phyloP scores from a whole-genome alignment of 2,329 filamentous ascomycete species.

The Claviceps sp. region DNA sequence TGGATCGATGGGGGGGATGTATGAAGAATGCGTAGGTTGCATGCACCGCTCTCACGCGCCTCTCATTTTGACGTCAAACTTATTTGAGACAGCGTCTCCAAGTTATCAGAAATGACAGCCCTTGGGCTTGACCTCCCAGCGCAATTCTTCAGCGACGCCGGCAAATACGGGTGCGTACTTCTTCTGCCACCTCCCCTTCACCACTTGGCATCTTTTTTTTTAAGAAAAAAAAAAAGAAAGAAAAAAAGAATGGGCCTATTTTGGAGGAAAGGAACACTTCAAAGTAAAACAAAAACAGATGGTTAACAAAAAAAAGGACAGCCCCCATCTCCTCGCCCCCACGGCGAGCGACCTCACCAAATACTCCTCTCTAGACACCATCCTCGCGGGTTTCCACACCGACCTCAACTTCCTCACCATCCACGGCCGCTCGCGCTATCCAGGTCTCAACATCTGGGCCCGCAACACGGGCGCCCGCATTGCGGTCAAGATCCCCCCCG shows the following conservation, averaged over 20 bases:
- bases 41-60: neutral
- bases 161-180: constrained; percentile 34
- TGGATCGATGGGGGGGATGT: constrained; percentile 44
- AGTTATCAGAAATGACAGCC: constrained; percentile 45
- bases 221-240: too few relatives aligned
- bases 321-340: constrained; percentile 47
- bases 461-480: constrained; percentile 48
- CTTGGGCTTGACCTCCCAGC: constrained; percentile 39
- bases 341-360: constrained; percentile 44
- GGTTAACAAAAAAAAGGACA: constrained; percentile 10
- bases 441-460: constrained; percentile 49
- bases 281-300: neutral
- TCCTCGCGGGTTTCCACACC: constrained; percentile 50
- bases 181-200: too few relatives aligned
- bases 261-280: too few relatives aligned
- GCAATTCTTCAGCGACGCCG: constrained; percentile 40
- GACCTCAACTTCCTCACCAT: constrained; percentile 54
- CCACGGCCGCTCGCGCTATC: constrained; percentile 48
- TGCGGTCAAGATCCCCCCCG: constrained; percentile 42
- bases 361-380: constrained; percentile 40
- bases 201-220: too few relatives aligned
- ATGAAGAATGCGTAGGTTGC: constrained; percentile 43
- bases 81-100: constrained; percentile 29
- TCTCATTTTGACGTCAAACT: neutral
- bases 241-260: too few relatives aligned